Evolutionary conservation across 1,139 yeast species (phyloP), one percentile per base, ranked within the genome.

Genomic region (Debaryomyces psychrophilus): DNA sequence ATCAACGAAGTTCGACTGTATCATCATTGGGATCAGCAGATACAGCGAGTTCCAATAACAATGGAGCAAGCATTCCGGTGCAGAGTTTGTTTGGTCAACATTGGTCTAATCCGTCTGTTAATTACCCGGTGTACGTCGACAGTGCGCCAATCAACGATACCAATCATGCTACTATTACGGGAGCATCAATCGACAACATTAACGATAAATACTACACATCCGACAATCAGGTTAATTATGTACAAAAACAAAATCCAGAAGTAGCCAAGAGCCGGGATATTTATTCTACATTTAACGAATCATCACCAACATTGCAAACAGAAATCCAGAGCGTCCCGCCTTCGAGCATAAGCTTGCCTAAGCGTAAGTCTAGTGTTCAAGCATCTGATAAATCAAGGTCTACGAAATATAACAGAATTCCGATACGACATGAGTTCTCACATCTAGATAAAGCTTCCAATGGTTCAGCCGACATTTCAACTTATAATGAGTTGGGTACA

Each of bases 361-460:
- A 38, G 41, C 41, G 41, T n/a, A 38, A 38, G 18, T 27, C 31
- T 8, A 38, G 41, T 12, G 34, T 38, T 4, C 41, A 38, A 8
- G 18, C 17, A 27, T 28, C 41, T 12, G 31, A 38, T n/a, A 38
- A 38, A 15, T 17, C 20, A 17, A 38, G 20, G 14, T 38, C 41
- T 5, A 38, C 22, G n/a, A 38, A 38, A 38, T 28, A 28, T 28
- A 27, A 38, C 12, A 38, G 12, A 17, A 29, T 12, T n/a, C 41
- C 41, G 15, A 7, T 38, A 28, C 41, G 41, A 29, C 41, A 27
- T 8, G 34, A 38, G 9, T 22, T 28, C 11, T 18, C 41, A 1
- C 34, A 38, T 28, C 15, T 28, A 28, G 17, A 18, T 15, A 20
- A 27, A 20, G n/a, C 34, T 27, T 17, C 34, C n/a, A 26, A n/a